Evolutionary conservation across 1,284 basidiomycete species (phyloP).

Genomic region (Lentinula novae-zelandiae): DNA sequence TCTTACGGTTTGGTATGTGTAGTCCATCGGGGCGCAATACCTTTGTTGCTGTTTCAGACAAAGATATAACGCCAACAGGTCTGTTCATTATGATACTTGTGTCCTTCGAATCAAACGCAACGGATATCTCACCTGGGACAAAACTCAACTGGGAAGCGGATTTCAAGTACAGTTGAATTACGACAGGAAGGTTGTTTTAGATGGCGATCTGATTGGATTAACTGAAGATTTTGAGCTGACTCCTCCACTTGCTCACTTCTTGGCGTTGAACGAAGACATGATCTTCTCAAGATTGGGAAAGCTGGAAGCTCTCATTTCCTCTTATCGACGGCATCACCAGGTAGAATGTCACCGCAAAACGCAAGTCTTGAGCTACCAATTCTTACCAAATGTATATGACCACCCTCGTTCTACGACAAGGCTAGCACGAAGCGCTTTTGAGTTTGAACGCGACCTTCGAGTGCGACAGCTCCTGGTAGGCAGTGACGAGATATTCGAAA

Average conservation of each 20-base stretch:
- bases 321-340: constrained; percentile 52
- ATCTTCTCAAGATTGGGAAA: constrained; percentile 43
- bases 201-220: constrained; percentile 61
- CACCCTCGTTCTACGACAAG: constrained; percentile 42
- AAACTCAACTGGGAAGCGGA: constrained; percentile 63
- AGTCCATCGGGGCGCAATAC: constrained; percentile 43
- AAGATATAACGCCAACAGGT: constrained; percentile 46
- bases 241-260: constrained; percentile 58
- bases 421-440: constrained; percentile 43
- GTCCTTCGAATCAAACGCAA: constrained; percentile 54
- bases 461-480: constrained; percentile 52
- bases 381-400: constrained; percentile 64
- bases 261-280: constrained; percentile 55
- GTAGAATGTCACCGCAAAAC: constrained; percentile 54
- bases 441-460: constrained; percentile 49
- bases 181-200: constrained; percentile 44
- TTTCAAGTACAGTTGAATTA: constrained; percentile 67
- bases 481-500: constrained; percentile 46
- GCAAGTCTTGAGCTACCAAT: constrained; percentile 60
- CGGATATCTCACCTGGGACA: constrained; percentile 55
- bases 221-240: constrained; percentile 68
- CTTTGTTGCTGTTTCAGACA: constrained; percentile 39
- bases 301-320: constrained; percentile 46
- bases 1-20: not conserved
- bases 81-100: constrained; percentile 47